Evolutionary conservation across 305 asterid species (phyloP).

Genomic region (Fraxinus floribunda): DNA sequence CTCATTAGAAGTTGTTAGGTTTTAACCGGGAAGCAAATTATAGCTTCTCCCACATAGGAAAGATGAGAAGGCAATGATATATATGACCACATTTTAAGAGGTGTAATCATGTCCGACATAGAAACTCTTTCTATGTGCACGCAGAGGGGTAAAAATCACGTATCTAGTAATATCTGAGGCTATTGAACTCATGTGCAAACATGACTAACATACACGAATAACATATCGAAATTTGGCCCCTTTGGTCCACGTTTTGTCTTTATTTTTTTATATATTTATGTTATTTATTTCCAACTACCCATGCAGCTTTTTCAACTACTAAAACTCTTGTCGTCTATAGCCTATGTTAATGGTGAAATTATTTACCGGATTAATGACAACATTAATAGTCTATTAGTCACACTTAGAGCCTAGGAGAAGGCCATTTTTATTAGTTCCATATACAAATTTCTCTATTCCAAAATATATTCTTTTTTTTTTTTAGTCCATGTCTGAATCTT

Average conservation of each 20-base stretch:
- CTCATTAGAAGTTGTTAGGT: not conserved
- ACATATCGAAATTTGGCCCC: not conserved
- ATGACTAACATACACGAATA: not conserved
- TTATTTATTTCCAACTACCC: not conserved
- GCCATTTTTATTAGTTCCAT: not conserved
- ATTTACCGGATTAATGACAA: not conserved
- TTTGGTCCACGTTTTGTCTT: not conserved
- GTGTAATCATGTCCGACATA: not conserved
- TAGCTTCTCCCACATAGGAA: not conserved
- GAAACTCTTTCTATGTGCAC: not conserved
- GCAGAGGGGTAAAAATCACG: too few relatives aligned
- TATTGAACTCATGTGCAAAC: too few relatives aligned
- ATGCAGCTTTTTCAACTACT: not conserved
- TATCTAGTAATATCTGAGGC: too few relatives aligned
- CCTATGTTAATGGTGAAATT: too few relatives aligned
- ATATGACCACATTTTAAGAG: too few relatives aligned
- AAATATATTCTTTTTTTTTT: too few relatives aligned
- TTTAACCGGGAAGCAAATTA: not conserved
- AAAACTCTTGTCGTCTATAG: not conserved
- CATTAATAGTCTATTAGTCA: not conserved
- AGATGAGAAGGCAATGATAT: not conserved
- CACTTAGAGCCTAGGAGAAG: not conserved
- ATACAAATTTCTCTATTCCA: not conserved
- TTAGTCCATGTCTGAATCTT: too few relatives aligned
- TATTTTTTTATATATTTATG: too few relatives aligned